Evolutionary conservation across 2,329 filamentous ascomycete genomes (phyloP).

Genomic region (Periconia sp.): DNA sequence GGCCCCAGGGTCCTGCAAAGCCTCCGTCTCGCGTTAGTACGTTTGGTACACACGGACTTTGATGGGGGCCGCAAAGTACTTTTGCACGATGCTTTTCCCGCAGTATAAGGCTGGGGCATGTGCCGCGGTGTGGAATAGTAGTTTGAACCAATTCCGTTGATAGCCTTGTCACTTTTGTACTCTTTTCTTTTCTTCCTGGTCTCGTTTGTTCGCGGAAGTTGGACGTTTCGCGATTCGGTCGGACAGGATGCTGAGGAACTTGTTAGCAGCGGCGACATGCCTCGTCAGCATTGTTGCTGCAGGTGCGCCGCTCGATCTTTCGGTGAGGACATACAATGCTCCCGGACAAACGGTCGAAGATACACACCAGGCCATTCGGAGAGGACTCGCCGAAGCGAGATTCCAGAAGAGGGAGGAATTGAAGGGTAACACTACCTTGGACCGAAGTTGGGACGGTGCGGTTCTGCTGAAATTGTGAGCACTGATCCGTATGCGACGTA

Average conservation of each 20-base stretch:
- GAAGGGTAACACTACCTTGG: conserved; percentile 32
- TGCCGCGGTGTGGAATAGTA: neutral
- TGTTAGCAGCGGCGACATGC: conserved; percentile 5
- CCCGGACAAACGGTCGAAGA: conserved; percentile 18
- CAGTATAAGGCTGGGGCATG: conserved; percentile 1
- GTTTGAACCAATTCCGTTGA: neutral
- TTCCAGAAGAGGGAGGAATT: conserved; percentile 19
- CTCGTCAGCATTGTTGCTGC: conserved; percentile 8
- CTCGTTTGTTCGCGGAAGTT: neutral
- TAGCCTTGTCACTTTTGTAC: neutral
- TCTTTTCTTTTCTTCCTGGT: neutral
- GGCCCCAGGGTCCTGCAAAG: conserved; percentile 4
- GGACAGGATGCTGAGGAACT: neutral
- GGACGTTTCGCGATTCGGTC: neutral
- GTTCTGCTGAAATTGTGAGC: conserved; percentile 45
- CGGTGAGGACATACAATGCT: conserved; percentile 17
- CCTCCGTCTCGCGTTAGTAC: no score
- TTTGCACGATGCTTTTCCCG: neutral
- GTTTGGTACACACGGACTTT: neutral
- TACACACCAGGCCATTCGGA: conserved; percentile 17
- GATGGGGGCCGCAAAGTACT: neutral
- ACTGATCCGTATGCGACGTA: neutral
- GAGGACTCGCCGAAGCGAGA: conserved; percentile 16
- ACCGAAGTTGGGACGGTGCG: conserved; percentile 50
- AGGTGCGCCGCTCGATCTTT: conserved; percentile 5